phyloP scores from a whole-genome alignment of 2,329 filamentous ascomycete genomes.

The Penicillium sp. region DNA sequence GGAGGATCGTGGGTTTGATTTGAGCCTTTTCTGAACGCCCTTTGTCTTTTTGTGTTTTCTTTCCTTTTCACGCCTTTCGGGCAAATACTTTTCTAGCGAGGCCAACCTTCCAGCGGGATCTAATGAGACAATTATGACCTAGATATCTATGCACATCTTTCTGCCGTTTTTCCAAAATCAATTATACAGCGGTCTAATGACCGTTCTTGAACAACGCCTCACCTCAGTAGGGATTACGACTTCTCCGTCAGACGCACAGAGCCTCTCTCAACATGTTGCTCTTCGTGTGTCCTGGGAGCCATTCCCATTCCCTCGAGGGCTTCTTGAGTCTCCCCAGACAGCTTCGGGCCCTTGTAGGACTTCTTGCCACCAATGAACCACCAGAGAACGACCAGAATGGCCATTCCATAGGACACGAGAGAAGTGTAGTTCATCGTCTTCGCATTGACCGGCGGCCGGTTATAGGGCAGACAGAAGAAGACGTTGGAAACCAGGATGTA shows the following conservation, averaged over 20 bases:
- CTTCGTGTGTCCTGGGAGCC: neutral
- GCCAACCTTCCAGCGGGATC: neutral
- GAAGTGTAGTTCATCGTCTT: constrained; percentile 14
- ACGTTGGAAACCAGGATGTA: constrained; percentile 14
- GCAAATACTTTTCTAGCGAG: neutral
- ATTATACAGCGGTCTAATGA: neutral
- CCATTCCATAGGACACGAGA: constrained; percentile 15
- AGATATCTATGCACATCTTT: neutral
- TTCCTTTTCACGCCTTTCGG: neutral
- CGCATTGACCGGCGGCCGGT: constrained; percentile 8
- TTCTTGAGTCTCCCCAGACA: constrained; percentile 8
- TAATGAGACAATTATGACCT: neutral
- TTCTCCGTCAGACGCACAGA: neutral
- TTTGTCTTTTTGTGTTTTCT: neutral
- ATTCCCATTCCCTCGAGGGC: constrained; percentile 7
- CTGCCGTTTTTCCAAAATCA: neutral
- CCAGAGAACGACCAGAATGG: constrained; percentile 12
- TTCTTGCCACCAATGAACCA: constrained; percentile 12
- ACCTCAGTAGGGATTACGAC: neutral
- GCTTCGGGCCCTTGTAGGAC: constrained; percentile 11
- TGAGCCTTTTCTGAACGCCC: constrained; percentile 9
- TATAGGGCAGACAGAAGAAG: constrained; percentile 14
- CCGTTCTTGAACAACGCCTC: neutral
- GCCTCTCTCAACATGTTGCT: neutral
- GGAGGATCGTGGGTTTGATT: constrained; percentile 8